Evolutionary conservation across 352 stramenopile genomes (phyloP).

Genomic region (Pythium myriotylum): DNA sequence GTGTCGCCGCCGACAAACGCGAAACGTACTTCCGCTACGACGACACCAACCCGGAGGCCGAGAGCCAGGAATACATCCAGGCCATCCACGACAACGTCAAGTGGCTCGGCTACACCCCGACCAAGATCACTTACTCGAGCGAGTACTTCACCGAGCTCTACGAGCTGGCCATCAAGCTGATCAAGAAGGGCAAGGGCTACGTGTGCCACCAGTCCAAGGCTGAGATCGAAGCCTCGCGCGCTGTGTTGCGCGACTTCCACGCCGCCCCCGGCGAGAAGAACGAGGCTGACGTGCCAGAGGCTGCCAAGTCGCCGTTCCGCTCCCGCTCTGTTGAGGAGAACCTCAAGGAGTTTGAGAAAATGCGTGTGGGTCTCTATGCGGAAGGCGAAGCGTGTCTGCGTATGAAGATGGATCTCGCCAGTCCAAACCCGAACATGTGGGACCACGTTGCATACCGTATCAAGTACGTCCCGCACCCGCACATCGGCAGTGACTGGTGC

Average conservation of each 20-base stretch:
- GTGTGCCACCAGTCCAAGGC: slow-evolving; percentile 92
- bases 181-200: slow-evolving; percentile 96
- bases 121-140: slow-evolving; percentile 96
- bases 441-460: slow-evolving; percentile 98
- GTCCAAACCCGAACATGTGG: slow-evolving; percentile 99
- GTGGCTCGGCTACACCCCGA: slow-evolving; percentile 96
- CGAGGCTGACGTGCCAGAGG: slow-evolving; percentile 54
- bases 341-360: slow-evolving; percentile 97
- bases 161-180: slow-evolving; percentile 95
- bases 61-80: slow-evolving; percentile 99
- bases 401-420: slow-evolving; percentile 99
- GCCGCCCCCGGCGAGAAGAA: slow-evolving; percentile 52
- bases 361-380: slow-evolving; percentile 92
- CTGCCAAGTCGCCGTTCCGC: slow-evolving; percentile 89
- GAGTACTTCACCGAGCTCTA: slow-evolving; percentile 99
- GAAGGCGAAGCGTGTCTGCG: slow-evolving; percentile 93
- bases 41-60: slow-evolving; percentile 99
- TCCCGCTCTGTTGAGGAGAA: slow-evolving; percentile 94
- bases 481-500: slow-evolving; percentile 97
- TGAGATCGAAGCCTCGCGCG: slow-evolving; percentile 78
- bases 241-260: slow-evolving; percentile 79
- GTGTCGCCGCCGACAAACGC: slow-evolving; percentile 88
- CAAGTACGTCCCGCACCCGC: slow-evolving; percentile 97
- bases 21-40: slow-evolving; percentile 97
- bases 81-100: slow-evolving; percentile 94